phyloP scores from a whole-genome alignment of 352 stramenopile species.

The Phytophthora cryptogea region DNA sequence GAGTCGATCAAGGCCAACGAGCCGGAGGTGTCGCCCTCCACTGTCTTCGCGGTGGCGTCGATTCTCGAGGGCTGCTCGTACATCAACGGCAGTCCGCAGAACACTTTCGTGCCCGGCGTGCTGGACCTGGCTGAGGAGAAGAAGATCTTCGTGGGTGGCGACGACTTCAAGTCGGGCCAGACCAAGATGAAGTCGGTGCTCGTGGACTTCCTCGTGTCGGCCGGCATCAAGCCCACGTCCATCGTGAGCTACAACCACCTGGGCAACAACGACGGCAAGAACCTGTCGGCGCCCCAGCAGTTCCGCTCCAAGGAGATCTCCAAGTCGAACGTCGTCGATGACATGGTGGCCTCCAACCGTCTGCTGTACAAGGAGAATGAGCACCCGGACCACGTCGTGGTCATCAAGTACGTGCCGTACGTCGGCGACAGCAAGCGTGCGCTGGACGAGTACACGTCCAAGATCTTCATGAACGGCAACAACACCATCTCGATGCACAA shows the following conservation, averaged over 20 bases:
- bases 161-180: constrained; percentile 99
- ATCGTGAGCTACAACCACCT: constrained; percentile 99
- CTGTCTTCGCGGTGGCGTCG: constrained; percentile 97
- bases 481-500: constrained; percentile 99
- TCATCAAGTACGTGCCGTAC: constrained; percentile 99
- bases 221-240: constrained; percentile 98
- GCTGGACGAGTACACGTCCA: constrained; percentile 99
- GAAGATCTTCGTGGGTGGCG: constrained; percentile 97
- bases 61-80: constrained; percentile 99
- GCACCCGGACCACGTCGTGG: constrained; percentile 99
- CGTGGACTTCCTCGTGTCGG: constrained; percentile 99
- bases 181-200: constrained; percentile 99
- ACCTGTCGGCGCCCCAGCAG: constrained; percentile 97
- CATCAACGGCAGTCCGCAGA: constrained; percentile 99
- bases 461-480: constrained; percentile 99
- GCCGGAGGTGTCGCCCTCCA: constrained; percentile 96
- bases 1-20: constrained; percentile 95
- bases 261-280: constrained; percentile 99
- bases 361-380: constrained; percentile 98
- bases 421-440: constrained; percentile 99
- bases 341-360: constrained; percentile 98
- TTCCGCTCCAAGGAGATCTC: constrained; percentile 99
- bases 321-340: constrained; percentile 99
- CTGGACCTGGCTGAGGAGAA: constrained; percentile 95
- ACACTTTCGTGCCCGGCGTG: constrained; percentile 99